Evolutionary conservation across 176 grass and related monocot species (phyloP).

Genomic region (Olyra latifolia): DNA sequence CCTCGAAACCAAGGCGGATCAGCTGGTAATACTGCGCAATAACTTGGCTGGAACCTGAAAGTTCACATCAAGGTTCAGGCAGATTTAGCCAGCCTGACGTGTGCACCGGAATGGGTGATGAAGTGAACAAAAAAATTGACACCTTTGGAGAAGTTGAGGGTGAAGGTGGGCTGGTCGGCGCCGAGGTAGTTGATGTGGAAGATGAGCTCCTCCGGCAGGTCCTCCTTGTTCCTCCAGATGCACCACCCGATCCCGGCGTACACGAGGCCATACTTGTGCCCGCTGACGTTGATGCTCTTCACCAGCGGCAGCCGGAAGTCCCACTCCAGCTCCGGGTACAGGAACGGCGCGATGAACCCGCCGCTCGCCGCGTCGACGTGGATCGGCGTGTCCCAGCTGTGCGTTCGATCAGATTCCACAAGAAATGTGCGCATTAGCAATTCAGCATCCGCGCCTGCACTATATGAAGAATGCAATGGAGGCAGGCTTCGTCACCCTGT

Average conservation of each 20-base stretch:
- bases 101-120: neutral
- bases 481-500: slow-evolving; percentile 52
- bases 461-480: neutral
- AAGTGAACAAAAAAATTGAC: neutral
- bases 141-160: slow-evolving; percentile 98
- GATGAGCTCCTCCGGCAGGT: slow-evolving; percentile 91
- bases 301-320: slow-evolving; percentile 92
- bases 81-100: neutral
- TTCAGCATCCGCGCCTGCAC: neutral
- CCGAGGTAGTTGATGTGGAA: slow-evolving; percentile 99
- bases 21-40: slow-evolving; percentile 94
- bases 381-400: slow-evolving; percentile 92
- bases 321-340: slow-evolving; percentile 87
- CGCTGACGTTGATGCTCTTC: slow-evolving; percentile 92
- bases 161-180: slow-evolving; percentile 94
- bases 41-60: slow-evolving; percentile 83
- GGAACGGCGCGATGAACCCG: slow-evolving; percentile 90
- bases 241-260: slow-evolving; percentile 88
- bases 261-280: slow-evolving; percentile 88
- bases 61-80: neutral
- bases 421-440: neutral
- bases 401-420: neutral
- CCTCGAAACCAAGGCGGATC: slow-evolving; percentile 86
- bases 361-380: slow-evolving; percentile 89
- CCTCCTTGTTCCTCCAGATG: slow-evolving; percentile 86